These are phyloP conservation scores for Isatis tinctoria DNA, from an alignment of 345 rosid species.

Conservation along the genomic window DNA sequence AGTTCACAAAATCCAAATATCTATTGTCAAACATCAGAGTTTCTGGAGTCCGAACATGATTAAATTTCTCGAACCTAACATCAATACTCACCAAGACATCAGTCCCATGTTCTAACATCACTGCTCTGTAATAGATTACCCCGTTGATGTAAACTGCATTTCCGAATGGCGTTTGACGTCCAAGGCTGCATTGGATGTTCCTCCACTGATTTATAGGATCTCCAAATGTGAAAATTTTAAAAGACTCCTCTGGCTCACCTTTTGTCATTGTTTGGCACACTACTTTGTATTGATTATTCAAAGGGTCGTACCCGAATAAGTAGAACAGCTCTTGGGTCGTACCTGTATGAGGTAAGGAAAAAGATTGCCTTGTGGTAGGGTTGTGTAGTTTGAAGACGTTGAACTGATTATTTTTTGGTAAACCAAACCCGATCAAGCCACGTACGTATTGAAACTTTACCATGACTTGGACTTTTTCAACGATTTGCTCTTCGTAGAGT, in stretches of 20 bases:
- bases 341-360: not conserved
- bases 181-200: not conserved
- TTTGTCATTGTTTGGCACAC: not conserved
- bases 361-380: not conserved
- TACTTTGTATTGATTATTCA: not conserved
- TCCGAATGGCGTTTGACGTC: not conserved
- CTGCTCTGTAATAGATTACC: not conserved
- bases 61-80: not conserved
- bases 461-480: not conserved
- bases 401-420: not conserved
- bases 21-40: fast-evolving
- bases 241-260: not conserved
- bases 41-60: not conserved
- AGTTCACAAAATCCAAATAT: not conserved
- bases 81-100: not conserved
- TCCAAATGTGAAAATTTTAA: constrained; percentile 1
- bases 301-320: not conserved
- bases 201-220: not conserved
- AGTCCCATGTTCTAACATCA: not conserved
- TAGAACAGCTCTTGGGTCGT: not conserved
- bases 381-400: not conserved
- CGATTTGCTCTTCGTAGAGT: not conserved
- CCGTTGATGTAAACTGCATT: not conserved
- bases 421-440: not conserved
- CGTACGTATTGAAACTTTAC: not conserved